Percentiles rank a stretch among this genome's conserved stretches.
Evolutionary conservation across 352 stramenopile species (phyloP).

Genomic region (Phytophthora sp.): DNA sequence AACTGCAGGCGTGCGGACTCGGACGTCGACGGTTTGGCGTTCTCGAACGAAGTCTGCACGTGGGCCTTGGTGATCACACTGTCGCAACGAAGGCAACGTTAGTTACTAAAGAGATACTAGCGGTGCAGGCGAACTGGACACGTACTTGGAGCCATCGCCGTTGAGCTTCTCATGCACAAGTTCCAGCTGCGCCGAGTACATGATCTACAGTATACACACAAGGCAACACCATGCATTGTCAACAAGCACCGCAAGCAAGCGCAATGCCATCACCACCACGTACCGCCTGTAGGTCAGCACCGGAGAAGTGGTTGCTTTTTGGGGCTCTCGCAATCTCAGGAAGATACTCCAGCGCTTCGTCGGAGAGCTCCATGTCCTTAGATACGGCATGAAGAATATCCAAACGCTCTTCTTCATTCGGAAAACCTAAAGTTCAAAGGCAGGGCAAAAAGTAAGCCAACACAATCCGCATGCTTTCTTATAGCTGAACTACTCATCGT

Average conservation of each 20-base stretch:
- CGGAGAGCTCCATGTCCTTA: constrained; percentile 78
- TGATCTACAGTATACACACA: constrained; percentile 48
- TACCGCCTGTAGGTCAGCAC: constrained; percentile 94
- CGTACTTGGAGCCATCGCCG: constrained; percentile 55
- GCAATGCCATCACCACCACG: constrained; percentile 1
- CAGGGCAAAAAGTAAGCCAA: background rate
- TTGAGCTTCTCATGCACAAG: constrained; percentile 92
- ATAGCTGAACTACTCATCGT: constrained; percentile 2
- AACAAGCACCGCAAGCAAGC: no score
- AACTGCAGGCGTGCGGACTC: constrained; percentile 62
- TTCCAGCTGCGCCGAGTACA: constrained; percentile 95
- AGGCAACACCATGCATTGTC: background rate
- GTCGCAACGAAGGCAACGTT: background rate
- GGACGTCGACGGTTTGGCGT: constrained; percentile 75
- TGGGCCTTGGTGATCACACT: constrained; percentile 64
- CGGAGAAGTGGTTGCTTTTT: constrained; percentile 87
- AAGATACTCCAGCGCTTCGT: constrained; percentile 76
- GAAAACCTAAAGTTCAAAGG: constrained; percentile 69
- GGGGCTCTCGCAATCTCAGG: constrained; percentile 67
- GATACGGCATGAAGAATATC: constrained; percentile 82
- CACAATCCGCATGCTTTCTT: background rate
- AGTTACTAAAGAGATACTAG: background rate
- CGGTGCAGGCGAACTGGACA: constrained; percentile 3
- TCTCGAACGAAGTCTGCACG: constrained; percentile 67
- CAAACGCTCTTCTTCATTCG: constrained; percentile 75